Base-by-base conservation (phyloP, 441 rosid species). In the Geranium incanum region DNA sequence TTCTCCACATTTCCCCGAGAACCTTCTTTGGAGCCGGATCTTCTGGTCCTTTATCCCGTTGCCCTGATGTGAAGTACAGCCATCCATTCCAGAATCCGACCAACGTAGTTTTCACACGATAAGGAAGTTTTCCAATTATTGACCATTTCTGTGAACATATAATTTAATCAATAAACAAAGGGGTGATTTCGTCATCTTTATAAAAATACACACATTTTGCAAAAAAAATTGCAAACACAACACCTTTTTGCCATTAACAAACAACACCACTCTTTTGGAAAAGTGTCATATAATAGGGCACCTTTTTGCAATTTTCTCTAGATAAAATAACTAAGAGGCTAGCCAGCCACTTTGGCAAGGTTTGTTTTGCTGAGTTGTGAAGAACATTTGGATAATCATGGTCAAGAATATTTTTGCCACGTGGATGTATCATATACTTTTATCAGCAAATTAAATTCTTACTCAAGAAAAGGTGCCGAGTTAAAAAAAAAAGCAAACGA, bases 21-120 rank as follows among this genome's bases (percentile, higher is more conserved):
- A 95, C 98, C 83, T 95, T 95, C 80, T 66, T 83, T 0, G 97
- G 98, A 3, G 87, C 75, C 4, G 98, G 98, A 84, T 95, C 85
- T 62, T 78, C 84, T 3, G 90, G 91, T 62, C 99, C 99, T 80
- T 75, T 95, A 80, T 95, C 97, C 74, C 93, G 86, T 80, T 95
- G 98, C 57, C 99, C 99, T 0, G 98, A 95, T 21, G 98, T 95
- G 79, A 90, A 90, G 81, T 95, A 92, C 74, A 95, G 66, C 81
- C 87, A 82, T 18, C 97, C 99, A 6, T 92, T 76, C 92, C 92
- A 90, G 69, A 81, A 87, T 0, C 96, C 97, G 36, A 87, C 97
- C 39, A 95, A 83, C 0, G 96, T 90, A 0, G 99, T 95, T 79
- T 92, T 92, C 80, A 95, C 96, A 21, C 98, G 92, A 74, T 75